Percentiles rank a stretch among this genome's conserved stretches.
Evolutionary conservation across 768 basidiomycete species (phyloP).

Genomic region (Harrya chromipes): DNA sequence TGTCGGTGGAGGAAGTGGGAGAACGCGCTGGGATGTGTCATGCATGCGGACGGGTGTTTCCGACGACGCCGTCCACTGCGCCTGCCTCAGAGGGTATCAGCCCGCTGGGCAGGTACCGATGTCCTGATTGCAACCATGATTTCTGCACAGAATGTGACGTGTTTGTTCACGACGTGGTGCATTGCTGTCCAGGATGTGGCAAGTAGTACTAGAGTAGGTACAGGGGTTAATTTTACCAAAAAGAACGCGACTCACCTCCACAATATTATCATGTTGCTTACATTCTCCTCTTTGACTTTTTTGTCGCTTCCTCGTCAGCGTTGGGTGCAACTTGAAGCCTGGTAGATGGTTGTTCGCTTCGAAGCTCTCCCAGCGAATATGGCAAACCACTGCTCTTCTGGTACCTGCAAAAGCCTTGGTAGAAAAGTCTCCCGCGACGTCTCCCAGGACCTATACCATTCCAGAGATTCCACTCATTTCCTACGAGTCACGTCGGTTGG

Average conservation of each 20-base stretch:
- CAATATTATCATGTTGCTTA: too few relatives aligned
- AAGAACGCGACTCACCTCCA: neutral
- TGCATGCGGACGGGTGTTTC: constrained; percentile 77
- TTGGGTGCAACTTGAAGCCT: too few relatives aligned
- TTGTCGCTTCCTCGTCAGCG: constrained; percentile 37
- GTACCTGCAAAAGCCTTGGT: too few relatives aligned
- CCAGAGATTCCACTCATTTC: too few relatives aligned
- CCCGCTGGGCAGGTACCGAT: constrained; percentile 83
- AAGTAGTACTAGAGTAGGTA: constrained; percentile 32
- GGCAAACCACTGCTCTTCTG: too few relatives aligned
- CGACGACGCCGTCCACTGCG: constrained; percentile 36
- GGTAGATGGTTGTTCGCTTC: too few relatives aligned
- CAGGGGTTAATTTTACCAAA: neutral
- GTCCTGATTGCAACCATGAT: constrained; percentile 79
- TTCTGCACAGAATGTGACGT: constrained; percentile 97
- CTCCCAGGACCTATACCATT: too few relatives aligned
- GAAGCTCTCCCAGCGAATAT: too few relatives aligned
- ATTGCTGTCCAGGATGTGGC: constrained; percentile 90
- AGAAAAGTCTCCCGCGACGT: too few relatives aligned
- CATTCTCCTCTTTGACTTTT: constrained; percentile 33
- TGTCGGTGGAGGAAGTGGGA: constrained; percentile 37
- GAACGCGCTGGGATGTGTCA: constrained; percentile 52
- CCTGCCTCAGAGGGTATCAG: constrained; percentile 66
- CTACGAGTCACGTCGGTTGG: too few relatives aligned
- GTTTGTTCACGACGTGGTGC: constrained; percentile 92